A percentile compares a stretch with the other conserved stretches of the same genome.
Conservation (phyloP, 306 rosid species). For the Luffa aegyptiaca region DNA sequence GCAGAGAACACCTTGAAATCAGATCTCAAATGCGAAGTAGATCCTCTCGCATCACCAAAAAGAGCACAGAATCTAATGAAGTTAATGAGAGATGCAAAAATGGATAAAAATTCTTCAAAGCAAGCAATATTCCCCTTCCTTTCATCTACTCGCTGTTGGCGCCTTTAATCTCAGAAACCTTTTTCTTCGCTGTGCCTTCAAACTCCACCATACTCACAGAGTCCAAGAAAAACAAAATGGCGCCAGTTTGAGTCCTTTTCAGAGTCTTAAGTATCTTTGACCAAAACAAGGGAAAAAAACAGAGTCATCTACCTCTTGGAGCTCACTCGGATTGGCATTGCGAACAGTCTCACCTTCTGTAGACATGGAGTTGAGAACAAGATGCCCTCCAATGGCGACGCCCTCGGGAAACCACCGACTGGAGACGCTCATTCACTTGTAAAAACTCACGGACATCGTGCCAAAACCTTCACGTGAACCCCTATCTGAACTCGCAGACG, state of each 20-base stretch:
- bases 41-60: not conserved
- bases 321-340: not conserved
- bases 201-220: not conserved
- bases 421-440: conserved; percentile 4
- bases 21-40: not conserved
- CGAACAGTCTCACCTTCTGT: not conserved
- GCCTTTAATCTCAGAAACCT: not conserved
- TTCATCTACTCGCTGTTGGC: not conserved
- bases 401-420: not conserved
- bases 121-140: not conserved
- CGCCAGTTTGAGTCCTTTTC: not conserved
- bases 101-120: not conserved
- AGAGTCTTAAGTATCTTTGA: not conserved
- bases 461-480: conserved; percentile 40
- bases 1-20: not conserved
- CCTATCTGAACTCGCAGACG: conserved; percentile 26
- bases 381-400: conserved; percentile 2
- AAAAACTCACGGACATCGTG: conserved; percentile 22
- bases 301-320: not conserved
- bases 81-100: not conserved
- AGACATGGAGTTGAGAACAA: not conserved
- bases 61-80: not conserved
- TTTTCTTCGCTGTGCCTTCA: not conserved
- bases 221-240: not conserved
- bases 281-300: not conserved